Conservation (phyloP, 495 filamentous ascomycete species). For the Cercophora sp. region DNA sequence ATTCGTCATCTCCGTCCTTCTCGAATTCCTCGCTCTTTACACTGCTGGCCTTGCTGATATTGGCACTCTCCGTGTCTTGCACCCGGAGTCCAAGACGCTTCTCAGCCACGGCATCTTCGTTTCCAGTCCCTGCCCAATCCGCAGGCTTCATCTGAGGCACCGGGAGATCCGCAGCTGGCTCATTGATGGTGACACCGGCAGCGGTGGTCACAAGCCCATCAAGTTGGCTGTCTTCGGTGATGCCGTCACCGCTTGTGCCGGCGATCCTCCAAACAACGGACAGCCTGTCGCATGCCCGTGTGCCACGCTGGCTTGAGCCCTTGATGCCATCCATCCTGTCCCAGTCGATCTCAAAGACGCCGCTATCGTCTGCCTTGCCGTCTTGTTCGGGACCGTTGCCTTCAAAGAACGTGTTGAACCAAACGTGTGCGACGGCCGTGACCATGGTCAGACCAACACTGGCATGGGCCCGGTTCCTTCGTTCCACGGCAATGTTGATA, state of each 20-base stretch:
- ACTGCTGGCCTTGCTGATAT: conserved; percentile 61
- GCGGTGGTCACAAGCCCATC: conserved; percentile 17
- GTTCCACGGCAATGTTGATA: conserved; percentile 84
- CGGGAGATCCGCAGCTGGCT: conserved; percentile 58
- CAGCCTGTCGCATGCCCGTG: conserved; percentile 73
- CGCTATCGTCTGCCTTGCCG: conserved; percentile 44
- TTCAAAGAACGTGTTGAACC: conserved; percentile 96
- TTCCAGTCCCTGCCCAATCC: conserved; percentile 65
- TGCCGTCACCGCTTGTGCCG: conserved; percentile 9
- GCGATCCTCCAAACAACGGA: conserved; percentile 73
- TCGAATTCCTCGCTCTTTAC: conserved; percentile 27
- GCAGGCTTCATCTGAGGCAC: conserved; percentile 64
- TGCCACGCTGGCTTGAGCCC: conserved; percentile 75
- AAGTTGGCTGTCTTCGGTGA: conserved; percentile 11
- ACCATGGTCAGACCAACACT: conserved; percentile 82
- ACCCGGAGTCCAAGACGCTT: conserved; percentile 65
- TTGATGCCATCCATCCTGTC: conserved; percentile 64
- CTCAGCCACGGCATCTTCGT: conserved; percentile 42
- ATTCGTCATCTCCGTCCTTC: conserved; percentile 18
- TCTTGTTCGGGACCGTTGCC: conserved; percentile 63
- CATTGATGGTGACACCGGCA: conserved; percentile 45
- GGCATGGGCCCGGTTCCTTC: conserved; percentile 63
- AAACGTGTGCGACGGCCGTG: conserved; percentile 87
- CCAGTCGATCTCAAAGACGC: conserved; percentile 58
- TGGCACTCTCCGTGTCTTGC: conserved; percentile 54